Evolutionary conservation across 2,329 filamentous ascomycete genomes (phyloP).

Genomic region (Botryosphaeria dothidea): DNA sequence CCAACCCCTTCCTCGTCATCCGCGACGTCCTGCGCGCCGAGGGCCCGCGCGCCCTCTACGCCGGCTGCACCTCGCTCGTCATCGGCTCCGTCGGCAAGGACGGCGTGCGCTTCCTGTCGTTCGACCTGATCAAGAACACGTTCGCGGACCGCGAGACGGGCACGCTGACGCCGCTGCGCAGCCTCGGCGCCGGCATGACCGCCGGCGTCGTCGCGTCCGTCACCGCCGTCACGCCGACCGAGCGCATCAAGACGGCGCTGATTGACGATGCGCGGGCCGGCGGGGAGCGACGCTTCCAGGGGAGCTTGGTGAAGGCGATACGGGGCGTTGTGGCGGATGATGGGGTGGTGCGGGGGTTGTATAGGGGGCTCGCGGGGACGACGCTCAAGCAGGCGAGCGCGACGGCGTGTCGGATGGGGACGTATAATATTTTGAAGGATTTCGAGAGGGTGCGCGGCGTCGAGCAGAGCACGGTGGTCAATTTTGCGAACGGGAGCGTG

Average conservation of each 20-base stretch:
- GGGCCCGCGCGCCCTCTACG: slow-evolving; percentile 61
- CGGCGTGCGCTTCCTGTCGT: slow-evolving; percentile 65
- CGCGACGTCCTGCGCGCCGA: slow-evolving; percentile 56
- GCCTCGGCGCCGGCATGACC: slow-evolving; percentile 87
- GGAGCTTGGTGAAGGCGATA: slow-evolving; percentile 53
- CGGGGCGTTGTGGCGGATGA: slow-evolving; percentile 52
- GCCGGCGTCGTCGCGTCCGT: slow-evolving; percentile 92
- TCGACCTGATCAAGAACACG: slow-evolving; percentile 63
- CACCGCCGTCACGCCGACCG: slow-evolving; percentile 67
- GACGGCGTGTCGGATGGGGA: slow-evolving; percentile 63
- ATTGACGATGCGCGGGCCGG: slow-evolving; percentile 59
- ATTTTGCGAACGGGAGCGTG: slow-evolving; percentile 63
- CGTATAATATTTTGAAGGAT: slow-evolving; percentile 65
- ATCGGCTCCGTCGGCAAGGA: slow-evolving; percentile 65
- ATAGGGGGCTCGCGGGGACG: slow-evolving; percentile 60
- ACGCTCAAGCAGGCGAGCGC: slow-evolving; percentile 64
- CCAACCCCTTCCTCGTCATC: slow-evolving; percentile 61
- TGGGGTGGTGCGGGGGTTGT: slow-evolving; percentile 54
- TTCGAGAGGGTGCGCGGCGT: slow-evolving; percentile 52
- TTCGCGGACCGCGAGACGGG: slow-evolving; percentile 59
- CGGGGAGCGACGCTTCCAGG: slow-evolving; percentile 48
- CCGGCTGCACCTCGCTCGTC: slow-evolving; percentile 62
- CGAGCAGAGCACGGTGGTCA: slow-evolving; percentile 52
- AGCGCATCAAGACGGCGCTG: slow-evolving; percentile 68
- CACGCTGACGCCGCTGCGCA: slow-evolving; percentile 78